Evolutionary conservation across 164 flowering plant genomes (phyloP).

Genomic region (Tetracentron sinense): DNA sequence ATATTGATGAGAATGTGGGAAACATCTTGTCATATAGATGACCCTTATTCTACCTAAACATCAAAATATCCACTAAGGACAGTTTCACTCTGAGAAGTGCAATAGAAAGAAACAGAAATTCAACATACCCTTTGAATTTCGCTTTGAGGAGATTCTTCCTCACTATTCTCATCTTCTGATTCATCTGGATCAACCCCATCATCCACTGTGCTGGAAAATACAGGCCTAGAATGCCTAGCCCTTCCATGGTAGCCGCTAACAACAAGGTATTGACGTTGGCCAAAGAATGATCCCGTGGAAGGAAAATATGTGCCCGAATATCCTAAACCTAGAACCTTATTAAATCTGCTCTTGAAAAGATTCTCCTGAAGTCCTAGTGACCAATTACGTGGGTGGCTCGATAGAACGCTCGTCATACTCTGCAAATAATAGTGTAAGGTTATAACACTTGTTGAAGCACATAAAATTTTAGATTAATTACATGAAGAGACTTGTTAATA

Average conservation of each 20-base stretch:
- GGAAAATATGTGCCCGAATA: constrained; percentile 17
- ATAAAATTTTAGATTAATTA: background rate
- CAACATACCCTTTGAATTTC: constrained; percentile 38
- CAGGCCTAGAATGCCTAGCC: constrained; percentile 22
- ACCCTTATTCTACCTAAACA: background rate
- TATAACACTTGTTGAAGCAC: background rate
- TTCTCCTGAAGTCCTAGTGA: constrained; percentile 25
- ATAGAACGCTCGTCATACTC: constrained; percentile 43
- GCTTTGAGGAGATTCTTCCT: constrained; percentile 26
- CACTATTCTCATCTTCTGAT: constrained; percentile 32
- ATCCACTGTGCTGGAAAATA: constrained; percentile 30
- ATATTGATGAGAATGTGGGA: too few relatives aligned
- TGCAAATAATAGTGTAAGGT: constrained; percentile 21
- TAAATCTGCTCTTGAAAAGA: constrained; percentile 18
- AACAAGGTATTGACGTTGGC: constrained; percentile 21
- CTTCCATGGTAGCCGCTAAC: constrained; percentile 13
- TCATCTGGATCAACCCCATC: constrained; percentile 39
- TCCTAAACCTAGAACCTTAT: constrained; percentile 27
- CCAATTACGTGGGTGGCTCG: constrained; percentile 37
- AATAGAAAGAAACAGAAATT: background rate
- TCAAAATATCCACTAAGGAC: background rate
- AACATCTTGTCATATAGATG: too few relatives aligned
- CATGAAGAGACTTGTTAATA: background rate
- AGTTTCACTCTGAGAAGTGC: background rate
- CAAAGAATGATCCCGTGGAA: constrained; percentile 20